Base-by-base conservation (phyloP, 2,329 filamentous ascomycete genomes). In the Helotiales sp. region DNA sequence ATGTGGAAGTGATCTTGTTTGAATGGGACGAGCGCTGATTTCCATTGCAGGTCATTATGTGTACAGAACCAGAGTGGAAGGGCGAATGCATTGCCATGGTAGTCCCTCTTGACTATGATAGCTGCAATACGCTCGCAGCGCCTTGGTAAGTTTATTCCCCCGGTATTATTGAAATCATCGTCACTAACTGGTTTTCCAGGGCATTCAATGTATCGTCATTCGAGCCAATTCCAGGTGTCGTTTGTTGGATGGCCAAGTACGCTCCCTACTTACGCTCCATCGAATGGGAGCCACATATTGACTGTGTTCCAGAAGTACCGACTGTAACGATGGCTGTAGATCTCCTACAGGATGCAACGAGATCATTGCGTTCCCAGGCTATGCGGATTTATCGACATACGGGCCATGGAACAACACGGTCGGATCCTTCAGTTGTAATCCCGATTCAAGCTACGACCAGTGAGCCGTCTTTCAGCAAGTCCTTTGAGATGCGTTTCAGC, bases 311-410 rank as follows among this genome's bases (percentile, higher is more conserved):
- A 54, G 30, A 15, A 42, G 31, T 42, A 44, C 51, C 10, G 46
- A 61, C 42, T 61, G 58, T 30, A 7, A 30, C 8, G 55, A 58
- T 47, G 24, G 42, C 25, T 61, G 58, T 30, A 27, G 4, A 1
- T 53, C 47, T 27, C 58, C 58, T 5, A 49, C 51, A 6, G 58
- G 55, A 6, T 61, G 58, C 46, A 54, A 52, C 36, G 29, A 34
- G 49, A 61, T 61, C 33, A 34, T 61, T 5, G 51, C 55, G 24
- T 61, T 58, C 30, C 58, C 55, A 7, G 58, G 58, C 5, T 50
- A 55, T 34, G 38, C 55, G 5, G 30, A 61, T n/a, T 30, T 61
- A 12, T 38, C n/a, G 13, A 55, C 47, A 1, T 54, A 58, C 29
- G 54, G 55, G 5, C 34, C 31, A 15, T 61, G 58, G 58, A 48